These are phyloP conservation scores for Trypanosoma theileri DNA, from an alignment of 208 protist species.

Conservation along the genomic window DNA sequence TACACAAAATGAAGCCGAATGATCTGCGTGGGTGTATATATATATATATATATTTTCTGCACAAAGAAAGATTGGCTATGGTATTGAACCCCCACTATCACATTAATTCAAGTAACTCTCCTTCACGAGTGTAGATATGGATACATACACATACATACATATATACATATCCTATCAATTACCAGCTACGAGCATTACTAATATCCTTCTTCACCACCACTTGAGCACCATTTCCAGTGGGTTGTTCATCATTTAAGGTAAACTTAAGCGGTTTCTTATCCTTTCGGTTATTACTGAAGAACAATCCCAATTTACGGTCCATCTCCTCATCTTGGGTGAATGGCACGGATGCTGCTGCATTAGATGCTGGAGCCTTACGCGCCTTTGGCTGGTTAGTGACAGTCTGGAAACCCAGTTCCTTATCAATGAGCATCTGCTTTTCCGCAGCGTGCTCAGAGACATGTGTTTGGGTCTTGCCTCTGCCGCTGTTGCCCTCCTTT, in stretches of 20 bases:
- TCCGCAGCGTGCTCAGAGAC: constrained; percentile 6
- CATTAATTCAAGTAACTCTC: too few relatives aligned
- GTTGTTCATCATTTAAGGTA: constrained; percentile 26
- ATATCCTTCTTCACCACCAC: constrained; percentile 57
- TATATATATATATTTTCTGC: too few relatives aligned
- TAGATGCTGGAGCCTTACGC: constrained; percentile 13
- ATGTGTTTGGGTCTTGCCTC: background rate
- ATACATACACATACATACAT: background rate
- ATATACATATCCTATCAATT: constrained; percentile 10
- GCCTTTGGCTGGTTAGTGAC: constrained; percentile 32
- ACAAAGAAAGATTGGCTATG: too few relatives aligned
- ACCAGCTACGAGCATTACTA: constrained; percentile 45
- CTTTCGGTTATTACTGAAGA: constrained; percentile 59
- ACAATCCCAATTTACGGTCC: constrained; percentile 69
- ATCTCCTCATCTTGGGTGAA: constrained; percentile 45
- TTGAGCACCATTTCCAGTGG: constrained; percentile 30
- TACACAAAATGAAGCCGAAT: too few relatives aligned
- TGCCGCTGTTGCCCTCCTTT: constrained; percentile 14
- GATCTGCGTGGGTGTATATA: too few relatives aligned
- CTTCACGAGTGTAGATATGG: too few relatives aligned
- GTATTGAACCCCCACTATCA: too few relatives aligned
- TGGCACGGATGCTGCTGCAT: constrained; percentile 12
- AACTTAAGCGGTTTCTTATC: constrained; percentile 38
- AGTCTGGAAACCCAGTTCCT: constrained; percentile 52
- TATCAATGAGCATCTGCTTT: constrained; percentile 47